Percentiles rank a stretch among this genome's conserved stretches.
Evolutionary conservation across 805 yeast genomes (phyloP).

Genomic region (Myxozyma nipponensis): DNA sequence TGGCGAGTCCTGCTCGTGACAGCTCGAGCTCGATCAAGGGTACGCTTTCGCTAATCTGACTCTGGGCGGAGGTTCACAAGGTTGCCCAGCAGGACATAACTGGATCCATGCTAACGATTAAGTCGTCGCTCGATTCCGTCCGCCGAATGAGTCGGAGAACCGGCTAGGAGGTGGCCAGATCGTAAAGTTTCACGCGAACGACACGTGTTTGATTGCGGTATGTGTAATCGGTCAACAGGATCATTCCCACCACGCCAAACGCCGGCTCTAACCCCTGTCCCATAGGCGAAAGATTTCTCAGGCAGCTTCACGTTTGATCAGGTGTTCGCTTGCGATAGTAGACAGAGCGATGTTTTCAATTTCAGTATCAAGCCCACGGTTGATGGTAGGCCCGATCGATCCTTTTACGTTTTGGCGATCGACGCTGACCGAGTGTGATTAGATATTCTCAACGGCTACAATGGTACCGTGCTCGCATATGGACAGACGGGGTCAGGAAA

Average conservation of each 20-base stretch:
- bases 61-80: background rate
- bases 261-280: background rate
- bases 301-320: slow-evolving; percentile 57
- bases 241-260: background rate
- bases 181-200: slow-evolving; percentile 30
- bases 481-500: slow-evolving; percentile 81
- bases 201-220: slow-evolving; percentile 31
- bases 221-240: background rate
- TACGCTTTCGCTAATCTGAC: background rate
- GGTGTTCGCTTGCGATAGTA: slow-evolving; percentile 50
- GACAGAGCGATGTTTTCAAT: slow-evolving; percentile 58
- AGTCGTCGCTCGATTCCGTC: slow-evolving; percentile 72
- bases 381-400: slow-evolving; percentile 35
- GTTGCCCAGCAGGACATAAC: background rate
- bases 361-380: slow-evolving; percentile 60
- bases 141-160: slow-evolving; percentile 43
- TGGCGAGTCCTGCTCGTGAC: background rate
- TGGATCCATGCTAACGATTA: slow-evolving; percentile 32
- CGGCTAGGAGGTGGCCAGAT: slow-evolving; percentile 24
- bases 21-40: background rate
- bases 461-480: slow-evolving; percentile 72
- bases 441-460: slow-evolving; percentile 70
- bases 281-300: slow-evolving; percentile 25
- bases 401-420: background rate
- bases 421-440: no score